Evolutionary conservation across 352 stramenopile genomes (phyloP).

Genomic region (Globisporangium camurandrum): DNA sequence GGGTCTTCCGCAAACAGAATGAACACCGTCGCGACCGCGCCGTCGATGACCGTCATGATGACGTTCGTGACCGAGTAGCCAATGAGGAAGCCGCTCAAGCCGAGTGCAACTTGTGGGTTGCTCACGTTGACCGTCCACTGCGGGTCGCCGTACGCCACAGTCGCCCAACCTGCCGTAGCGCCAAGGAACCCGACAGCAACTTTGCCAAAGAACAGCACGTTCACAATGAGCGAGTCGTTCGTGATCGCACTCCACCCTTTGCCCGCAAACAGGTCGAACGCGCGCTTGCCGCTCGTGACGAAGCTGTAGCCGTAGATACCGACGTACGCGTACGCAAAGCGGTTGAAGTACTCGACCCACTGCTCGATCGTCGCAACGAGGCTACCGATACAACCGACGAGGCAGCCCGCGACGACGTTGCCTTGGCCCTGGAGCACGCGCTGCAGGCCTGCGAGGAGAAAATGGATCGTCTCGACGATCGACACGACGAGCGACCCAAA

Average conservation of each 20-base stretch:
- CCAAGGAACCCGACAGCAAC: conserved; percentile 53
- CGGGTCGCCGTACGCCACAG: conserved; percentile 26
- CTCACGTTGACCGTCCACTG: conserved; percentile 38
- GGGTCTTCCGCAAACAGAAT: conserved; percentile 48
- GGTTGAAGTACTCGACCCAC: conserved; percentile 73
- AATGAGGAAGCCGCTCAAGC: conserved; percentile 37
- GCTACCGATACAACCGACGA: conserved; percentile 40
- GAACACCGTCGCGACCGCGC: conserved; percentile 46
- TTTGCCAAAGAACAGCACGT: conserved; percentile 49
- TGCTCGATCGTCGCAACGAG: conserved; percentile 49
- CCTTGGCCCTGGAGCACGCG: conserved; percentile 29
- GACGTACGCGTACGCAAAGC: conserved; percentile 69
- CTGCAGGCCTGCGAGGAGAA: conserved; percentile 32
- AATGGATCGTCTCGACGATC: conserved; percentile 57
- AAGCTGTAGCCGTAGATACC: conserved; percentile 69
- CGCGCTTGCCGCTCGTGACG: conserved; percentile 30
- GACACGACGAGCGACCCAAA: conserved; percentile 70
- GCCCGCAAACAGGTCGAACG: conserved; percentile 45
- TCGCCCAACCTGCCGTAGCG: conserved; percentile 26
- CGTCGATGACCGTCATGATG: conserved; percentile 42
- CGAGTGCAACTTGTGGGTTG: conserved; percentile 35
- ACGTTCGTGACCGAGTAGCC: conserved; percentile 43
- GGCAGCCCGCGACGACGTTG: conserved; percentile 44
- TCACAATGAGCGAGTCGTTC: conserved; percentile 64
- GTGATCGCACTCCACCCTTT: conserved; percentile 57